Percentiles rank a stretch among this genome's conserved stretches.
Evolutionary conservation across 306 rosid genomes (phyloP).

Genomic region (Cyclanthera cordifolia): DNA sequence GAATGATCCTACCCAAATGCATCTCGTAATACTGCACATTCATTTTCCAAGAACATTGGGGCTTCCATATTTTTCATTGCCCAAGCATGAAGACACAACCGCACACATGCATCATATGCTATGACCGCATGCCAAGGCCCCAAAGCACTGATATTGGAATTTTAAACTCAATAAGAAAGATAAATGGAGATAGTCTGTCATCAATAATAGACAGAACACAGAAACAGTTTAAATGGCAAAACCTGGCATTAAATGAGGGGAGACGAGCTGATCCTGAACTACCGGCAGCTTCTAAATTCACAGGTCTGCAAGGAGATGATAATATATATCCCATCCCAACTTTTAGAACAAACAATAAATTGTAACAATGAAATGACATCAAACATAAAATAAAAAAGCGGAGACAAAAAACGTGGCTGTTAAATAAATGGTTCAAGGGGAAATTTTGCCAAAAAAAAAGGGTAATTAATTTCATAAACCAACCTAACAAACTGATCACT

Average conservation of each 20-base stretch:
- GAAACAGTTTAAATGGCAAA: slow-evolving; percentile 11
- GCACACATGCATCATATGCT: slow-evolving; percentile 93
- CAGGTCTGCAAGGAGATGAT: slow-evolving; percentile 32
- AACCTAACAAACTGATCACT: slow-evolving; percentile 53
- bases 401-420: not conserved
- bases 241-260: slow-evolving; percentile 96
- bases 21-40: slow-evolving; percentile 76
- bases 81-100: slow-evolving; percentile 99
- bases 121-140: slow-evolving; percentile 91
- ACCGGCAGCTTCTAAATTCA: slow-evolving; percentile 48
- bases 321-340: not conserved
- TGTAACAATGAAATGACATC: not conserved
- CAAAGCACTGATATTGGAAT: slow-evolving; percentile 56
- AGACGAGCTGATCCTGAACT: slow-evolving; percentile 59
- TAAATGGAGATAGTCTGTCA: not conserved
- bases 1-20: slow-evolving; percentile 61
- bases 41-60: slow-evolving; percentile 90
- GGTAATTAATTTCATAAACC: slow-evolving; percentile 3
- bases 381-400: no score
- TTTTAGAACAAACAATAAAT: not conserved
- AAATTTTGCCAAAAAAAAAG: not conserved
- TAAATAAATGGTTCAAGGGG: not conserved
- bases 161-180: slow-evolving; percentile 11
- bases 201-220: slow-evolving; percentile 10
- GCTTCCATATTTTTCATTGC: slow-evolving; percentile 99